Evolutionary conservation across 768 basidiomycete genomes (phyloP), one percentile per base, ranked within the genome.

Genomic region (Lactifluus hygrophoroides): DNA sequence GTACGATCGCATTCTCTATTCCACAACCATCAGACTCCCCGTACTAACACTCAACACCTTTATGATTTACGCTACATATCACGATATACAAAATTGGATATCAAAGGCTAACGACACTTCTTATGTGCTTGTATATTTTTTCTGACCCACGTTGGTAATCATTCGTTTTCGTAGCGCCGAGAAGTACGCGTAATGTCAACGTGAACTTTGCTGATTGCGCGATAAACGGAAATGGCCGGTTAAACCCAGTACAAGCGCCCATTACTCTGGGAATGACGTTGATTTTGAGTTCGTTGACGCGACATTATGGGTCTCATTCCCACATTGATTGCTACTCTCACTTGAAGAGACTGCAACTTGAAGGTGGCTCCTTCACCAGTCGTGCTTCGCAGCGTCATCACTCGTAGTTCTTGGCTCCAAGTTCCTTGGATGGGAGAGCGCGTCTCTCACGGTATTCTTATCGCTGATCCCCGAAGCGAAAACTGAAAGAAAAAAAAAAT

Each of bases 1-100:
- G 47, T 34, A 54, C 47, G 21, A 58, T 59, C 25, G 35, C 42
- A 21, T 62, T 56, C 38, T 32, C 63, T 7, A 19, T 30, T 10
- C 50, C 56, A 6, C 60, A 56, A 30, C 30, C 40, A 40, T 53
- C 40, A 16, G 42, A 34, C 42, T 42, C 25, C 11, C n/a, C 48
- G 16, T 43, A 5, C 21, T 42, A 40, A 55, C 28, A 42, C 4
- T 10, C 46, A 23, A 45, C 42, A 25, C 48, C 40, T n/a, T 3
- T 28, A 19, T 59, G 52, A 56, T 40, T 11, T 25, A 35, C 35
- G 38, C 4, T 21, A 34, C 14, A 28, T 35, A 25, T n/a, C 5
- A 32, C 10, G 10, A 10, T 5, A 32, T 32, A 34, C 14, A 23
- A 16, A n/a, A 32, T 10, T 32, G 25, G 28, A 40, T 23, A 5